Evolutionary conservation across 148 eudicot species (phyloP), one percentile per base, ranked within the genome.

Genomic region (Chenopodium suecicum): DNA sequence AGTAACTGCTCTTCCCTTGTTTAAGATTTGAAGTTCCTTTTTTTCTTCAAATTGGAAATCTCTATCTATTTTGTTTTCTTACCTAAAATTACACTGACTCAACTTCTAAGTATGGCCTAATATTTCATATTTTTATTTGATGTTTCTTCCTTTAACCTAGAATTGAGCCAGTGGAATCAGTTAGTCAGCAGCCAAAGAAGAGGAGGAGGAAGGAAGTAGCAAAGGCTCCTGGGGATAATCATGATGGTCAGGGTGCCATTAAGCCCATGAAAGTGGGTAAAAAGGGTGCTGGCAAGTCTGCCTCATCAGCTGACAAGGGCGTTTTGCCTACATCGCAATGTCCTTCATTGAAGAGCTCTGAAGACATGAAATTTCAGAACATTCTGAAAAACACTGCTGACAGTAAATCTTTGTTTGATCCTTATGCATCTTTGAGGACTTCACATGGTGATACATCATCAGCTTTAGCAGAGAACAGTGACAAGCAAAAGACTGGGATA

Each of bases 131-230:
- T 56, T 12, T 73, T 77, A 34, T 77, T 32, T 75, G 31, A 70
- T 32, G 41, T 19, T 62, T 84, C 83, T 81, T 27, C 73, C 66
- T 65, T 84, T 37, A 74, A 47, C 48, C 25, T 84, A 86, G 88
- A 76, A 90, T 85, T 74, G 98, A 97, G 82, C 91, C 95, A 48
- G 73, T 87, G 76, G 75, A 70, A 82, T 77, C 89, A 58, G 83
- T 89, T 79, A 79, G 31, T 79, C 91, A 90, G 81, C 95, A 91
- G 78, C 93, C 89, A 17, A 94, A 90, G 86, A 96, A 92, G 80
- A 90, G 99, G 83, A 91, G 93, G 81, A 89, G 98, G 74, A 91
- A 90, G 88, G 95, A 90, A 80, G 65, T 85, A 69, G 84, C 77
- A 63, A 91, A 93, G 84, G 88, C 78, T 83, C 84, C 76, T 54